Evolutionary conservation across 2,329 filamentous ascomycete genomes (phyloP).

Genomic region (Aulographum hederae): DNA sequence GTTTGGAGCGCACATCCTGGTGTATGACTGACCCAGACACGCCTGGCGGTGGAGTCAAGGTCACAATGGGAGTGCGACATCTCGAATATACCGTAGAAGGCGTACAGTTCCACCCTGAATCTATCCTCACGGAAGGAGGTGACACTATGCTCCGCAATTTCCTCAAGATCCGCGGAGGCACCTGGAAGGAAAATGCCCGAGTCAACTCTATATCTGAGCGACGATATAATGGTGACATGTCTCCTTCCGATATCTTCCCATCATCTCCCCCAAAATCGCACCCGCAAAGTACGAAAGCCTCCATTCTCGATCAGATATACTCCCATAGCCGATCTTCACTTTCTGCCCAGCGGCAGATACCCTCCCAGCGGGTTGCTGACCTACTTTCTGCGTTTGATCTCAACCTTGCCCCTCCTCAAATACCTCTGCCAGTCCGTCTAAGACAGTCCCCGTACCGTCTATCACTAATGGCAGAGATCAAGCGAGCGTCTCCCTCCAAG

Average conservation of each 20-base stretch:
- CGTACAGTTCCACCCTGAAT: constrained; percentile 96
- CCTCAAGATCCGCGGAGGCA: constrained; percentile 69
- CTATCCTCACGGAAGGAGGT: constrained; percentile 80
- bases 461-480: constrained; percentile 94
- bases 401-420: constrained; percentile 64
- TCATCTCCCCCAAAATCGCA: constrained; percentile 8
- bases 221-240: constrained; percentile 11
- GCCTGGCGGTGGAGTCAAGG: constrained; percentile 45
- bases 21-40: constrained; percentile 56
- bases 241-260: too few species aligned
- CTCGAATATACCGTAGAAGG: constrained; percentile 84
- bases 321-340: constrained; percentile 60
- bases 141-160: constrained; percentile 88
- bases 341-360: constrained; percentile 62
- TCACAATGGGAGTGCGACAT: constrained; percentile 95
- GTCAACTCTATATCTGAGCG: constrained; percentile 20
- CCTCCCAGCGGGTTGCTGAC: constrained; percentile 67
- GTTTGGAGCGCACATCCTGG: constrained; percentile 81
- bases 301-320: constrained; percentile 86
- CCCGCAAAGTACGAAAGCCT: constrained; percentile 35
- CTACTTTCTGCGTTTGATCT: constrained; percentile 75
- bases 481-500: constrained; percentile 90
- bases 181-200: constrained; percentile 65
- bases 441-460: constrained; percentile 70
- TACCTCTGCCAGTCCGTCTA: constrained; percentile 63